phyloP scores from a whole-genome alignment of 2,329 filamentous ascomycete genomes.

The Paraphaeosphaeria sporulosa region DNA sequence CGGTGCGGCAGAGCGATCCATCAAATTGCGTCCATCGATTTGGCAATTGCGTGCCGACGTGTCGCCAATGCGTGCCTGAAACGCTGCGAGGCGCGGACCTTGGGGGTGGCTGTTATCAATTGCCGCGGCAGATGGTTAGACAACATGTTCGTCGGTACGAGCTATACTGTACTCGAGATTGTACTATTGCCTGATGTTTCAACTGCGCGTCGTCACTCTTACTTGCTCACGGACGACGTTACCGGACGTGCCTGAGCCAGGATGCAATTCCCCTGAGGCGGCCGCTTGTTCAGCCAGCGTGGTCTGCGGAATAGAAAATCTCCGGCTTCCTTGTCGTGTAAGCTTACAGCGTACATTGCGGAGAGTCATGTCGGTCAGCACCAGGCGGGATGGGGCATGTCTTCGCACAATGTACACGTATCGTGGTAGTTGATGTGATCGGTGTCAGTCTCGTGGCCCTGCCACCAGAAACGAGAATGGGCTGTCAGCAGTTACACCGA shows the following conservation, averaged over 20 bases:
- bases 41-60: conserved; percentile 1
- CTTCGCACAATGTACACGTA: neutral
- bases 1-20: neutral
- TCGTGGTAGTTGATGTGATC: neutral
- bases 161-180: neutral
- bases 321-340: neutral
- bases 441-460: neutral
- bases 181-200: neutral
- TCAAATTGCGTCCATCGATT: neutral
- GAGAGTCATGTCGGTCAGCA: conserved; percentile 5
- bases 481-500: neutral
- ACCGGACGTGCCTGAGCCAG: neutral
- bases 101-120: too few species aligned
- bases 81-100: too few species aligned
- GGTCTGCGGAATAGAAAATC: neutral
- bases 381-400: neutral
- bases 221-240: neutral
- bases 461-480: neutral
- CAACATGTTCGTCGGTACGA: conserved; percentile 2
- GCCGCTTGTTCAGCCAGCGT: neutral
- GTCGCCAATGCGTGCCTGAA: too few species aligned
- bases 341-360: neutral
- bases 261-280: neutral
- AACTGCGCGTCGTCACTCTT: neutral
- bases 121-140: conserved; percentile 8